Percentiles rank a stretch among this genome's conserved stretches.
phyloP scores from a whole-genome alignment of 2,329 filamentous ascomycete species.

The Hypoxylon sp. region DNA sequence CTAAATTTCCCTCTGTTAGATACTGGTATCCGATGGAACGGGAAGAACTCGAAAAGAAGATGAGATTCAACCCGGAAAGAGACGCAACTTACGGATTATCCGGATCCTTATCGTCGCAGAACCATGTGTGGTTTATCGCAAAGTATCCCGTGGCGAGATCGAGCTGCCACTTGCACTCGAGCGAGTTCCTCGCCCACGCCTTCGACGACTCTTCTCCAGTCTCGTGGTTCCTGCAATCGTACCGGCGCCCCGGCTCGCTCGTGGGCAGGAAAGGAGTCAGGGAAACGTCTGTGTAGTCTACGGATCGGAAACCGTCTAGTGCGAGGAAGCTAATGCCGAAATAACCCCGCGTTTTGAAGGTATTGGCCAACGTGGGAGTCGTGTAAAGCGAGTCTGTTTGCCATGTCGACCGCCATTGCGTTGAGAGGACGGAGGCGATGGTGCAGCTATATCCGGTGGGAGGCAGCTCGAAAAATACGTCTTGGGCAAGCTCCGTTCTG shows the following conservation, averaged over 20 bases:
- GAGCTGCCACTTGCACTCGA: conserved; percentile 42
- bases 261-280: conserved; percentile 30
- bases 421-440: conserved; percentile 39
- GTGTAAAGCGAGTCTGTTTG: conserved; percentile 24
- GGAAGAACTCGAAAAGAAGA: background rate
- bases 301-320: conserved; percentile 29
- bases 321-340: conserved; percentile 26
- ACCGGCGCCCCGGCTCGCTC: conserved; percentile 37
- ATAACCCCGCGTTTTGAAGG: conserved; percentile 7
- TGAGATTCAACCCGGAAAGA: background rate
- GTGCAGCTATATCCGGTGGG: conserved; percentile 42
- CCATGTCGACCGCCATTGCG: conserved; percentile 29
- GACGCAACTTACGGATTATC: conserved; percentile 34
- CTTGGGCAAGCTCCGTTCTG: conserved; percentile 25
- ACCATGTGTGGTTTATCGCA: conserved; percentile 42
- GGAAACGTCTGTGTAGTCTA: conserved; percentile 8
- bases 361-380: conserved; percentile 5
- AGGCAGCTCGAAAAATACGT: conserved; percentile 35
- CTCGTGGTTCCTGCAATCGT: conserved; percentile 35
- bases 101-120: conserved; percentile 40
- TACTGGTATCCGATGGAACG: background rate
- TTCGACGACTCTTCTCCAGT: conserved; percentile 4
- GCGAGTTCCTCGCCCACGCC: conserved; percentile 26
- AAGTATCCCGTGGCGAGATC: conserved; percentile 43
- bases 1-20: conserved; percentile 20